phyloP scores from a whole-genome alignment of 176 grass and related monocot species.

The Paspalum notatum region DNA sequence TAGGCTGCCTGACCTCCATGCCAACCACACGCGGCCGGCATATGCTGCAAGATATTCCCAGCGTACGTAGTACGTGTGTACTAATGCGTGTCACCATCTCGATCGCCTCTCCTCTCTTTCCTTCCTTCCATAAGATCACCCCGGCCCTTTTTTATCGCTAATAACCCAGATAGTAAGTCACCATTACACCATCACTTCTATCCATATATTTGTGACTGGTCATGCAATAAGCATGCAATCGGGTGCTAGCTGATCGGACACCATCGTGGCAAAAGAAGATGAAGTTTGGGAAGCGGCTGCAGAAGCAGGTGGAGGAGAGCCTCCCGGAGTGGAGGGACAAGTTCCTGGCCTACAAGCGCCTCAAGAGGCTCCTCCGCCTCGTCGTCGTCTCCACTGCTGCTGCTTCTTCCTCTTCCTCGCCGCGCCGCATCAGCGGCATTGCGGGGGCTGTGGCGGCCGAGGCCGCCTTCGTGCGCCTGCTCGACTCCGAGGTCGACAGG shows the following conservation, averaged over 20 bases:
- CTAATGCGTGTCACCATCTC: background rate
- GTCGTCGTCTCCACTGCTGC: slow-evolving; percentile 2
- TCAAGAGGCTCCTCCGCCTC: slow-evolving; percentile 66
- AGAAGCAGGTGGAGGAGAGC: slow-evolving; percentile 76
- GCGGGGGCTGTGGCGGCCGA: background rate
- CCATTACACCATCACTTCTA: background rate
- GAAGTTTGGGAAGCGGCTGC: slow-evolving; percentile 89
- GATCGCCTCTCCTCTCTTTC: background rate
- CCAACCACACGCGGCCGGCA: slow-evolving; percentile 34
- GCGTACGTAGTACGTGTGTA: background rate
- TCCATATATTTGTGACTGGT: background rate
- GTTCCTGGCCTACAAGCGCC: slow-evolving; percentile 80
- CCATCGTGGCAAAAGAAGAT: slow-evolving; percentile 24
- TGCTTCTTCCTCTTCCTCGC: too few relatives aligned
- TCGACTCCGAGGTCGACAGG: slow-evolving; percentile 71
- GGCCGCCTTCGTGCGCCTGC: slow-evolving; percentile 51
- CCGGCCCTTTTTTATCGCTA: background rate
- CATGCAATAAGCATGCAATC: background rate
- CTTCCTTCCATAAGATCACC: slow-evolving; percentile 18
- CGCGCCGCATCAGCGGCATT: background rate
- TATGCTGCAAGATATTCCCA: slow-evolving; percentile 64
- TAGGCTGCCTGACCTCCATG: background rate
- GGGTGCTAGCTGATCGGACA: background rate
- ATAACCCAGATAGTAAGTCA: background rate
- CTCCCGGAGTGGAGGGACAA: slow-evolving; percentile 87